Evolutionary conservation across 2,329 filamentous ascomycete species (phyloP), one percentile per base, ranked within the genome.

Genomic region (Venturia effusa): DNA sequence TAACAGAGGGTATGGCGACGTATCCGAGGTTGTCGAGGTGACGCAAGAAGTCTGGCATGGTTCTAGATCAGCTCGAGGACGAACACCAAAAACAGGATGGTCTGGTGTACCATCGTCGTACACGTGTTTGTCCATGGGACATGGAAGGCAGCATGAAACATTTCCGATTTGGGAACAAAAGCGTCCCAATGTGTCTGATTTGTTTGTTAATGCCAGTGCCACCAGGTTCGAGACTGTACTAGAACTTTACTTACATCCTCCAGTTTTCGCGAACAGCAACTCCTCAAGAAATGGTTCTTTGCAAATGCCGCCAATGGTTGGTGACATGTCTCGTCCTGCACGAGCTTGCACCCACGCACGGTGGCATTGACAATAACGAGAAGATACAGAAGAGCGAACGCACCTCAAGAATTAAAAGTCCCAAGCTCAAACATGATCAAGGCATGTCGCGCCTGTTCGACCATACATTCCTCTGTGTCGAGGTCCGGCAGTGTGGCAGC

Each of bases 141-240:
- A 97, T 66, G 92, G 92, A 61, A 96, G 76, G 73, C 92, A 96
- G 74, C 92, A 96, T 55, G 78, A 80, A 19, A 84, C 67, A 57
- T 79, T 79, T 22, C 76, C 72, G 13, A 77, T 71, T 40, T 80
- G 67, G 1, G 75, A 65, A 24, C 78, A 66, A 0, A 70, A 63
- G 45, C 80, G 76, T 73, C 80, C 88, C 69, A 84, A 80, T 67
- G 85, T 80, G 64, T 80, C 80, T 19, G 57, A 77, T 68, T 68
- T 79, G 80, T 83, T 34, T 37, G 40, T 59, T 32, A 59, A 32
- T 51, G 41, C 34, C 40, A 64, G 34, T 45, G 22, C 22, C n/a
- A 61, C 30, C 62, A 37, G 24, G 22, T n/a, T 32, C 6, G 40
- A 8, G n/a, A 30, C 32, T 27, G 19, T 7, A n/a, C n/a, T n/a